Conservation (phyloP, 108 stramenopile species). For the Nitzschia sp. region DNA sequence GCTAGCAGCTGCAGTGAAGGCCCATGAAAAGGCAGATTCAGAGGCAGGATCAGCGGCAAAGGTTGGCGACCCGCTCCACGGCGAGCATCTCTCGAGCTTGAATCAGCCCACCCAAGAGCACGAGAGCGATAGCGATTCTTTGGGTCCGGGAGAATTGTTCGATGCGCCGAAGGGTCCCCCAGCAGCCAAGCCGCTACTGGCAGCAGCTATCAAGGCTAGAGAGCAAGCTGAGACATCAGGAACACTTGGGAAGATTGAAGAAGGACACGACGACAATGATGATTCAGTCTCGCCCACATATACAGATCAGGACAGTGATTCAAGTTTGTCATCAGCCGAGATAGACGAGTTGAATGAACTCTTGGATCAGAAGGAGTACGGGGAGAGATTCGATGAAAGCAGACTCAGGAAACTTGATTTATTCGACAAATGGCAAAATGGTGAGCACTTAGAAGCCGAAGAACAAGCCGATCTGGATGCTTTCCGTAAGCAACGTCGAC, state of each 20-base stretch:
- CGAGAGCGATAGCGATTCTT: neutral
- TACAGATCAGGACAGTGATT: neutral
- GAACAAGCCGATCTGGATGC: slow-evolving; percentile 15
- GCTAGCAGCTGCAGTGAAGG: slow-evolving; percentile 17
- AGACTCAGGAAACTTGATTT: slow-evolving; percentile 25
- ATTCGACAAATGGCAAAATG: slow-evolving; percentile 11
- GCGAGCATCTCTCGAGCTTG: neutral
- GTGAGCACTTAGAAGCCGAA: slow-evolving; percentile 11
- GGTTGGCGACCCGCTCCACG: neutral
- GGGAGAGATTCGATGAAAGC: slow-evolving; percentile 16
- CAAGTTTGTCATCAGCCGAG: slow-evolving; percentile 11
- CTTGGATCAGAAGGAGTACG: slow-evolving; percentile 17
- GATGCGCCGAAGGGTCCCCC: slow-evolving; percentile 15
- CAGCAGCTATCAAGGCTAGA: slow-evolving; percentile 17
- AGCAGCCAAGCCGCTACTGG: slow-evolving; percentile 12
- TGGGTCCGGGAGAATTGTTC: slow-evolving; percentile 8
- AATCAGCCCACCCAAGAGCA: slow-evolving; percentile 10
- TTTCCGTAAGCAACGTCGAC: neutral
- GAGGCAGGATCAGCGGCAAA: neutral
- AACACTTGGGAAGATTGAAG: neutral
- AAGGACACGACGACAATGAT: neutral
- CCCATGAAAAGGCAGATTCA: neutral
- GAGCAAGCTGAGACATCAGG: neutral
- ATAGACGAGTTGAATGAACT: slow-evolving; percentile 24
- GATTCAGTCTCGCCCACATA: no score